Percentiles rank a stretch among this genome's conserved stretches.
Conservation (phyloP, 768 basidiomycete genomes). For the Melanogaster broomeanus region DNA sequence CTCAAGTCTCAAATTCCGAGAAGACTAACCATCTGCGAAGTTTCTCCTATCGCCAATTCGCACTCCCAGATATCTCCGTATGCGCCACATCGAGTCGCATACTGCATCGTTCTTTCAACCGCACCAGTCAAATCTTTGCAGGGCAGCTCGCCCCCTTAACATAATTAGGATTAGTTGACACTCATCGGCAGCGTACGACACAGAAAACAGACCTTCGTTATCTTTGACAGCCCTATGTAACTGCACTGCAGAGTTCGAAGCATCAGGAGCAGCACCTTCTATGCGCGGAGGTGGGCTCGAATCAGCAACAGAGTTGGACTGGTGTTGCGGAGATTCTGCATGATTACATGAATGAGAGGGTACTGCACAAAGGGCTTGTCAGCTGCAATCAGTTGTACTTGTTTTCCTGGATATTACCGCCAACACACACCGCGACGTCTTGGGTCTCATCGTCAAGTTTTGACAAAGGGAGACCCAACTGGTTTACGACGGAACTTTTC, state of each 20-base stretch:
- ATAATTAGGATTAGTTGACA: no score
- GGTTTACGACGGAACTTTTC: no score
- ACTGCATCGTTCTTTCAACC: background rate
- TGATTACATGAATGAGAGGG: no score
- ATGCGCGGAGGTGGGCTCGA: background rate
- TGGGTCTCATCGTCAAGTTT: no score
- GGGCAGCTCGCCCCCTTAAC: background rate
- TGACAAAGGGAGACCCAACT: no score
- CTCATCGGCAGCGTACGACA: no score
- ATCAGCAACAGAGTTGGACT: no score
- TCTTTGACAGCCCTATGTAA: slow-evolving; percentile 2
- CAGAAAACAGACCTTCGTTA: background rate
- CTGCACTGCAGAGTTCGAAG: slow-evolving; percentile 8
- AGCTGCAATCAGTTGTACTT: no score
- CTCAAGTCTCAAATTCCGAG: slow-evolving; percentile 51
- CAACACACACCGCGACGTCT: no score
- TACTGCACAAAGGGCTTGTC: no score
- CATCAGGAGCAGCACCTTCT: slow-evolving; percentile 11
- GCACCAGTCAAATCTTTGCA: background rate
- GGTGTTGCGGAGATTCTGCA: no score
- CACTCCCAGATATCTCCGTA: slow-evolving; percentile 3
- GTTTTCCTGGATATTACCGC: no score
- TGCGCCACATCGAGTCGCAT: background rate
- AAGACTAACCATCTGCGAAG: background rate
- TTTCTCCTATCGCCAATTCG: background rate